phyloP scores from a whole-genome alignment of 495 filamentous ascomycete genomes.

The Lichenothelia convexa region DNA sequence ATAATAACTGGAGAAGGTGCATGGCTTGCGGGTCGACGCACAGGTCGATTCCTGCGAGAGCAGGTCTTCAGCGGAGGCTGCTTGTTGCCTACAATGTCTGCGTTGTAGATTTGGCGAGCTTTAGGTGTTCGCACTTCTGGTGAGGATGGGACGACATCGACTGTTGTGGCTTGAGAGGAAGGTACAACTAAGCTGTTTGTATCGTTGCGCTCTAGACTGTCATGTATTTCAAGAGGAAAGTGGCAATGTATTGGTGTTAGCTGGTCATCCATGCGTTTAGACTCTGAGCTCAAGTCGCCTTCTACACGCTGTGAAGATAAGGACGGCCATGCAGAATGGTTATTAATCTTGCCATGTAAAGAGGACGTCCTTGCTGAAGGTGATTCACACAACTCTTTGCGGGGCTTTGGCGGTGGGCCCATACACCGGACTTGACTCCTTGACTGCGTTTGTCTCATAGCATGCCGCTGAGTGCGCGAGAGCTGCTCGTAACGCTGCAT shows the following conservation, averaged over 20 bases:
- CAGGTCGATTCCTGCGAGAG: background rate
- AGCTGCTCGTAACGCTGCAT: background rate
- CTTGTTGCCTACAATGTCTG: background rate
- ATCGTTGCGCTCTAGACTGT: too few relatives aligned
- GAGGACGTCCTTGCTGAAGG: background rate
- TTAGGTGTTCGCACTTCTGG: too few relatives aligned
- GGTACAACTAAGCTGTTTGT: background rate
- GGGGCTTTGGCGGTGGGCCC: background rate
- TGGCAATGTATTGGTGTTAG: background rate
- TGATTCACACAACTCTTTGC: background rate
- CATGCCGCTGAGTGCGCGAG: background rate
- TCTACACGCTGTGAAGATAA: background rate
- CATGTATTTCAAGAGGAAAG: background rate
- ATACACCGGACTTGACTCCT: background rate
- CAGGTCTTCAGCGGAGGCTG: background rate
- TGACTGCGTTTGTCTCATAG: background rate
- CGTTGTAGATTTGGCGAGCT: background rate
- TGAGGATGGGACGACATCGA: background rate
- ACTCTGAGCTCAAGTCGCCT: background rate
- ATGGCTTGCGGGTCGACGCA: background rate
- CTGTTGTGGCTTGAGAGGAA: background rate
- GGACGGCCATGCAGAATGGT: background rate
- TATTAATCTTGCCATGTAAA: background rate
- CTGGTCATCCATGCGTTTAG: background rate
- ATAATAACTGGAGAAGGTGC: background rate